Conservation (phyloP, 2,329 filamentous ascomycete species). For the Alternaria angustiovoidea region DNA sequence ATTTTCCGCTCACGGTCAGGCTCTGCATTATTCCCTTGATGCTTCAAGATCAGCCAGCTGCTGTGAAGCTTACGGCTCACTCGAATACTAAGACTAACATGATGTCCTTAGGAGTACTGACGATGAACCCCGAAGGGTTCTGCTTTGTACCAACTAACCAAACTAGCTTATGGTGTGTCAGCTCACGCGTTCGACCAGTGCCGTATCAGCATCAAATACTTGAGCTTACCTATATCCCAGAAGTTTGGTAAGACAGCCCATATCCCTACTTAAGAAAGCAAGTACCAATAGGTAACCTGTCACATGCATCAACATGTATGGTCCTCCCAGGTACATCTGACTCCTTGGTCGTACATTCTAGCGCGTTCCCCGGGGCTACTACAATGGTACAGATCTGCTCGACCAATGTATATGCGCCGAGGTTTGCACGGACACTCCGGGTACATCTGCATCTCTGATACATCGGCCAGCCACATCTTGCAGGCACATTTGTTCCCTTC, state of each 20-base stretch:
- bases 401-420: constrained; percentile 7
- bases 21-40: background rate
- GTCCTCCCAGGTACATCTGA: background rate
- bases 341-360: background rate
- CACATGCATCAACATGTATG: background rate
- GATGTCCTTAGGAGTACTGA: too few species aligned
- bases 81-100: too few species aligned
- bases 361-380: background rate
- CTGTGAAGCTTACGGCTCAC: too few species aligned
- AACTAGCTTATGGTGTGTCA: too few species aligned
- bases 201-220: background rate
- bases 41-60: too few species aligned
- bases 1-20: background rate
- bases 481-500: background rate
- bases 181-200: too few species aligned
- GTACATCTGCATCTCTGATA: background rate
- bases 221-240: constrained; percentile 3
- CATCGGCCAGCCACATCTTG: background rate
- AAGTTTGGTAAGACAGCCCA: background rate
- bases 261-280: background rate
- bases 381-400: constrained; percentile 1
- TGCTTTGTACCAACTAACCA: too few species aligned
- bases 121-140: background rate
- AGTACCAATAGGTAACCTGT: background rate
- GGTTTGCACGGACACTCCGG: constrained; percentile 4